Evolutionary conservation across 2,329 filamentous ascomycete genomes (phyloP).

Genomic region (Colletotrichum trifolii): DNA sequence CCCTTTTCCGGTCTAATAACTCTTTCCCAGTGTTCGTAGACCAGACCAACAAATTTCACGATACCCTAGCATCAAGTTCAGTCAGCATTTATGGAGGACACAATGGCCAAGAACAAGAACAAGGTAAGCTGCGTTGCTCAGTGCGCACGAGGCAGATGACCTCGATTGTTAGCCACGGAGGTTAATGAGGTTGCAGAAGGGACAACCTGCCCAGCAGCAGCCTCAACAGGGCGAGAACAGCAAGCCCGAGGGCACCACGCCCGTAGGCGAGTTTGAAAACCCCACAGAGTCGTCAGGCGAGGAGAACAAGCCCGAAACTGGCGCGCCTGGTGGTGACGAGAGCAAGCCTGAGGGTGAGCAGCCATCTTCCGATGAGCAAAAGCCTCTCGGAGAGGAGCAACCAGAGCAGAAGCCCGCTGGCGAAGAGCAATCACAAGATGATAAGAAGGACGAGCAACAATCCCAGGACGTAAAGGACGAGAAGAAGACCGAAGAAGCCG

Average conservation of each 20-base stretch:
- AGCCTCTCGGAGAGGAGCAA: not conserved
- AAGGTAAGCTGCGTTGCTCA: constrained; percentile 18
- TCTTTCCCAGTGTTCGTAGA: not conserved
- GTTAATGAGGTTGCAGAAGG: not conserved
- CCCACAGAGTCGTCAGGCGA: not conserved
- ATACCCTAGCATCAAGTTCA: not conserved
- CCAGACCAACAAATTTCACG: not conserved
- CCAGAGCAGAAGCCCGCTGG: not conserved
- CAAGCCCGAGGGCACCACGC: constrained; percentile 28
- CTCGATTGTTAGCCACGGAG: not conserved
- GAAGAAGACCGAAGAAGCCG: constrained; percentile 10
- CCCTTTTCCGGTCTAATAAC: not conserved
- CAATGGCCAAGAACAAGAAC: constrained; percentile 36
- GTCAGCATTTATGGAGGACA: constrained; percentile 25
- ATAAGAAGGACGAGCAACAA: constrained; percentile 13
- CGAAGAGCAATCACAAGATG: not conserved
- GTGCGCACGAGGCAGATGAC: no score
- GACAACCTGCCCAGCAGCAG: constrained; percentile 18
- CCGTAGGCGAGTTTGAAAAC: constrained; percentile 30
- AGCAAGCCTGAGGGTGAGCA: constrained; percentile 23
- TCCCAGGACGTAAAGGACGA: constrained; percentile 6
- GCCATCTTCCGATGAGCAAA: not conserved
- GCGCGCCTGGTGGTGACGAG: not conserved
- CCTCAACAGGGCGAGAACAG: constrained; percentile 10
- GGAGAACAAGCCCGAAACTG: not conserved